Conservation (phyloP, 208 protist genomes). For the Leishmania lainsoni region DNA sequence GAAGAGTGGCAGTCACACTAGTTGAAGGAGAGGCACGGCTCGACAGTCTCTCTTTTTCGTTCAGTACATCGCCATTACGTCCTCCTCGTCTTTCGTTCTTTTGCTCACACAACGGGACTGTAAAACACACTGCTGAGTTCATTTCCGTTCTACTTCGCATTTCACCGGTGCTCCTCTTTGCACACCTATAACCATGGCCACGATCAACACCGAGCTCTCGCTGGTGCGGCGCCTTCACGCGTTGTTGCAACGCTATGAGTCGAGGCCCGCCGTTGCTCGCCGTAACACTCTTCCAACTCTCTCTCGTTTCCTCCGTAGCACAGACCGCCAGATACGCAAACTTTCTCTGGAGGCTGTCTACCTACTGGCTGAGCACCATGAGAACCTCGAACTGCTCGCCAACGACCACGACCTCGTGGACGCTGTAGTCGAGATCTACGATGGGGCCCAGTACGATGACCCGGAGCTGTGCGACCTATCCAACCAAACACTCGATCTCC, state of each 20-base stretch:
- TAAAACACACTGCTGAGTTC: not conserved
- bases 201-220: constrained; percentile 73
- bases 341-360: constrained; percentile 68
- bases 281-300: constrained; percentile 85
- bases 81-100: not conserved
- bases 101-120: not conserved
- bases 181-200: constrained; percentile 39
- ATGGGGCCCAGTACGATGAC: constrained; percentile 77
- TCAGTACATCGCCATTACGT: not conserved
- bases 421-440: constrained; percentile 71
- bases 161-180: not conserved
- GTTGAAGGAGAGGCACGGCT: not conserved
- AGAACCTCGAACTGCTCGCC: constrained; percentile 79
- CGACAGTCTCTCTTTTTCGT: not conserved
- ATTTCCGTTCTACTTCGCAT: not conserved
- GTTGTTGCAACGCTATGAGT: constrained; percentile 76
- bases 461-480: constrained; percentile 71
- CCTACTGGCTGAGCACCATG: constrained; percentile 83
- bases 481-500: constrained; percentile 46
- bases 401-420: constrained; percentile 49
- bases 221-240: constrained; percentile 81
- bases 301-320: constrained; percentile 79
- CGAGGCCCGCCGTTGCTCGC: constrained; percentile 76
- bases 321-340: constrained; percentile 78
- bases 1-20: not conserved